Evolutionary conservation across 129 eudicot species (phyloP).

Genomic region (Pseudognaphalium luteoalbum): DNA sequence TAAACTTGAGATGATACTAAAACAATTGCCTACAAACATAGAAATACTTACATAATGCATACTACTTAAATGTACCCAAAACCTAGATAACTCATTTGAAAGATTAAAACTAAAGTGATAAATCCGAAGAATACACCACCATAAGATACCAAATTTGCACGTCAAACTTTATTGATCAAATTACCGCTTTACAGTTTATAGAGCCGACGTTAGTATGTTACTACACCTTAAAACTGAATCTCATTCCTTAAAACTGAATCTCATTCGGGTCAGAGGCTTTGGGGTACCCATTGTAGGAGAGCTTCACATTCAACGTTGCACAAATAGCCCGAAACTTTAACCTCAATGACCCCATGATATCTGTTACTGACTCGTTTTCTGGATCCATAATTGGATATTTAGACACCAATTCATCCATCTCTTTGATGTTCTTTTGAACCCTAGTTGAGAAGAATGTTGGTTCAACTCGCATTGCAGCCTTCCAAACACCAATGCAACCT

Average conservation of each 20-base stretch:
- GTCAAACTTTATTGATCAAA: not conserved
- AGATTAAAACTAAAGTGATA: too few relatives aligned
- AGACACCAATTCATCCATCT: conserved; percentile 69
- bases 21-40: not conserved
- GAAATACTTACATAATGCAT: not conserved
- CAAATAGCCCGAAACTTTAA: conserved; percentile 38
- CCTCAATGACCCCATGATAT: conserved; percentile 39
- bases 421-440: conserved; percentile 57
- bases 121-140: not conserved
- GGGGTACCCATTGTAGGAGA: conserved; percentile 73
- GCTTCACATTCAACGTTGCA: conserved; percentile 35
- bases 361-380: conserved; percentile 39
- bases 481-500: conserved; percentile 70
- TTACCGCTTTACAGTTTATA: not conserved
- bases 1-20: too few relatives aligned
- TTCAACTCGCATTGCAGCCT: conserved; percentile 52
- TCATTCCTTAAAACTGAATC: conserved; percentile 39
- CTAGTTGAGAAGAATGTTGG: conserved; percentile 53
- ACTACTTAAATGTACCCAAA: not conserved
- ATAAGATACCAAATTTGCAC: not conserved
- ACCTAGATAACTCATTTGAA: not conserved
- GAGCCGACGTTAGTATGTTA: not conserved
- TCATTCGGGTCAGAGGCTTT: conserved; percentile 38
- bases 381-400: conserved; percentile 39
- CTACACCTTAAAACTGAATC: conserved; percentile 36